These are phyloP conservation scores for Neckera pumila DNA, from an alignment of 225 moss, liverwort and hornwort species.

Conservation along the genomic window DNA sequence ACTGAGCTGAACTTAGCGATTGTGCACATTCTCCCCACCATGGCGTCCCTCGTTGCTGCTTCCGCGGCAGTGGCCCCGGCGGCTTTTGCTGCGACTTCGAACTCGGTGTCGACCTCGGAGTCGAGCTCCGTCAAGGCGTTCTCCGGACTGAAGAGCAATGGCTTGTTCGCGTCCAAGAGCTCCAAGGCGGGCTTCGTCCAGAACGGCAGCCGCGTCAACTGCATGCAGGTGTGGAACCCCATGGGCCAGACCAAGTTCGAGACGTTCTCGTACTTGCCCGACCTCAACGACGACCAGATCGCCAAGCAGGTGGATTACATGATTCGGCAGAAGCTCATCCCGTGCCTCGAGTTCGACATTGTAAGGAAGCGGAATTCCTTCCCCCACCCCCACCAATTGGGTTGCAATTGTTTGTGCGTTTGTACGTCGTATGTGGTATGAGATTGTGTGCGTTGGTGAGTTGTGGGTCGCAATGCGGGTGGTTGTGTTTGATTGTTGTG, in stretches of 20 bases:
- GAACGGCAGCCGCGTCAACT: slow-evolving; percentile 26
- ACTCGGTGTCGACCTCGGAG: neutral
- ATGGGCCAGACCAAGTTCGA: neutral
- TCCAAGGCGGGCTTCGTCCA: slow-evolving; percentile 3
- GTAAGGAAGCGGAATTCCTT: neutral
- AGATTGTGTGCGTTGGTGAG: too few species aligned
- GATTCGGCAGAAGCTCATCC: neutral
- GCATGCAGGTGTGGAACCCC: slow-evolving; percentile 13
- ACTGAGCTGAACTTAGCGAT: neutral
- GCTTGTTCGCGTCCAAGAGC: slow-evolving; percentile 7
- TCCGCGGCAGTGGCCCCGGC: slow-evolving; percentile 26
- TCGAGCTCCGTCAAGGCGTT: slow-evolving; percentile 18
- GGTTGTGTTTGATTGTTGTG: neutral
- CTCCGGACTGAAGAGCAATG: slow-evolving; percentile 15
- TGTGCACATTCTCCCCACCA: neutral
- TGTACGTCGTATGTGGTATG: too few species aligned
- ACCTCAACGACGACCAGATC: neutral
- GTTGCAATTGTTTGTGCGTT: too few species aligned
- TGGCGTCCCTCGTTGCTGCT: slow-evolving; percentile 27
- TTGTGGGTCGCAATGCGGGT: neutral
- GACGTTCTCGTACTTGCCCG: slow-evolving; percentile 4
- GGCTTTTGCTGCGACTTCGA: slow-evolving; percentile 3
- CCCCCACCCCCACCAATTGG: too few species aligned
- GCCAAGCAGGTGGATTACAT: slow-evolving; percentile 11
- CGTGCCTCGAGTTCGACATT: neutral